Evolutionary conservation across 805 yeast genomes (phyloP).

Genomic region (Cyberlindnera samutprakarnensis): DNA sequence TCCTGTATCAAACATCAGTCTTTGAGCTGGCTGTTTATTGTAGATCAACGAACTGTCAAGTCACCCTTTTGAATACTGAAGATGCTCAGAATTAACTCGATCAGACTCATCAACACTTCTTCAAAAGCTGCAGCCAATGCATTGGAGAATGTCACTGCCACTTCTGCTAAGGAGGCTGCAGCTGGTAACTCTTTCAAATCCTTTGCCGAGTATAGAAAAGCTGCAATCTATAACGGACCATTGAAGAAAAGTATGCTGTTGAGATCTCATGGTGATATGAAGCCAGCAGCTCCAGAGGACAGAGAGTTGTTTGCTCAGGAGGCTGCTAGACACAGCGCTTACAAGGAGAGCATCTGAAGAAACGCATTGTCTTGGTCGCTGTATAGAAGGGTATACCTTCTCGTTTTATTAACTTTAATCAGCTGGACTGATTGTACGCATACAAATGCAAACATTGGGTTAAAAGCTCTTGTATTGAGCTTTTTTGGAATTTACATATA

Average conservation of each 20-base stretch:
- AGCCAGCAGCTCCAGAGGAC: slow-evolving; percentile 15
- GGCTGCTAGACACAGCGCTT: slow-evolving; percentile 17
- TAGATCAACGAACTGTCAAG: too few species aligned
- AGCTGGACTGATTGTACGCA: too few species aligned
- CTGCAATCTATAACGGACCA: slow-evolving; percentile 32
- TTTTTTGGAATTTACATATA: too few species aligned
- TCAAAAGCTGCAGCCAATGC: slow-evolving; percentile 18
- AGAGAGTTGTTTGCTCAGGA: slow-evolving; percentile 16
- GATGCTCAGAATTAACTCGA: too few species aligned
- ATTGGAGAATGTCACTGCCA: slow-evolving; percentile 7
- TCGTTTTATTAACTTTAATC: too few species aligned
- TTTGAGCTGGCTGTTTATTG: too few species aligned
- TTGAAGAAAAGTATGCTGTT: slow-evolving; percentile 18
- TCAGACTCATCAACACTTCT: slow-evolving; percentile 13
- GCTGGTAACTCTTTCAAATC: slow-evolving; percentile 28
- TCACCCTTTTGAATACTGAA: too few species aligned
- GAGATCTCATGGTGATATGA: slow-evolving; percentile 5
- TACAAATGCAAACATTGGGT: too few species aligned
- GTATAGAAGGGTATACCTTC: too few species aligned
- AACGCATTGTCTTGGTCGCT: too few species aligned
- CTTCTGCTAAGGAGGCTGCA: slow-evolving; percentile 3
- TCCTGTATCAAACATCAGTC: too few species aligned
- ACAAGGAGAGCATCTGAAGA: slow-evolving; percentile 15
- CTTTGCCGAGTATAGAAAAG: slow-evolving; percentile 30
- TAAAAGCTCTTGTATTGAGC: too few species aligned